Conservation (phyloP, 306 rosid genomes). For the Begonia fuchsioides region DNA sequence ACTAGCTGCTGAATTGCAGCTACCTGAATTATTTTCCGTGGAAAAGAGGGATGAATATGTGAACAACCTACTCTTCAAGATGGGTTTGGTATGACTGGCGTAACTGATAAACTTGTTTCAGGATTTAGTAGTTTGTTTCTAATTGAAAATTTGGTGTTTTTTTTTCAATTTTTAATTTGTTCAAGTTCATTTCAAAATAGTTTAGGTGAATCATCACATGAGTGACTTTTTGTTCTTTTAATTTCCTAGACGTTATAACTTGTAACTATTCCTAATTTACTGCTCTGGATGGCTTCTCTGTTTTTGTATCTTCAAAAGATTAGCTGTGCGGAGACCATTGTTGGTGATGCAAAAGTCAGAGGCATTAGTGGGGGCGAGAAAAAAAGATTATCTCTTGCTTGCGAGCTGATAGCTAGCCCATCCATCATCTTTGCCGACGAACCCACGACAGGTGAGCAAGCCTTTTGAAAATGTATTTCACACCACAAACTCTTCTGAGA, state of each 20-base stretch:
- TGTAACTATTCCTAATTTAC: background rate
- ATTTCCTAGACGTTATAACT: background rate
- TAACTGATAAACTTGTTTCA: no score
- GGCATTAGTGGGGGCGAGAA: constrained; percentile 94
- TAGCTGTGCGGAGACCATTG: constrained; percentile 71
- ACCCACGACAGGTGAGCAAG: constrained; percentile 74
- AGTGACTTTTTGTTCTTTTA: no score
- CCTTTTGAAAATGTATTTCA: background rate
- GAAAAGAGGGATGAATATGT: constrained; percentile 76
- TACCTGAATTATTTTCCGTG: constrained; percentile 31
- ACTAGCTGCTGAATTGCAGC: constrained; percentile 83
- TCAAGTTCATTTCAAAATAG: no score
- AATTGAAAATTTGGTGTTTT: background rate
- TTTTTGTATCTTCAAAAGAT: constrained; percentile 43
- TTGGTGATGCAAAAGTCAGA: constrained; percentile 81
- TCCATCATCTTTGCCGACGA: constrained; percentile 88
- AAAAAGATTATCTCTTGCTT: constrained; percentile 79
- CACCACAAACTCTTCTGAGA: background rate
- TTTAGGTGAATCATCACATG: no score
- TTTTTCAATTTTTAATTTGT: background rate
- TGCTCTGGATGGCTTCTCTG: constrained; percentile 9
- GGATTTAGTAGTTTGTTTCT: no score
- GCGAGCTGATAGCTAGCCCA: constrained; percentile 91
- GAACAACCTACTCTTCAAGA: constrained; percentile 58
- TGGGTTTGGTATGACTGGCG: constrained; percentile 59